Conservation (phyloP, 1,284 basidiomycete species). For the Puccinia sorghi region DNA sequence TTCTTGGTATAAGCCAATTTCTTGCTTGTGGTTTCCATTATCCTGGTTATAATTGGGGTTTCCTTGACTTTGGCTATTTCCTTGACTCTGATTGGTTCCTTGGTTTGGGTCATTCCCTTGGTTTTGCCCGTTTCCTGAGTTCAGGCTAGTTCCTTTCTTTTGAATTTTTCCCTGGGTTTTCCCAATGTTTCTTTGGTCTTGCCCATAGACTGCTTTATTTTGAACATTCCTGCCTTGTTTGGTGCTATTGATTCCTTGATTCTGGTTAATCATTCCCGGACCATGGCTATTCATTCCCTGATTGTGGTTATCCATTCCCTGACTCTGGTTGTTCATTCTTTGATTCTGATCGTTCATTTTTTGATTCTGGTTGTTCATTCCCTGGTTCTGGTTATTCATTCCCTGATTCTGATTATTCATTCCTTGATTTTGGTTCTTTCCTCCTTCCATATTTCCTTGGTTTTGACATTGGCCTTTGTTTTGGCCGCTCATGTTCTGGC, state of each 20-base stretch:
- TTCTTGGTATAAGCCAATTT: neutral
- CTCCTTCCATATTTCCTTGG: neutral
- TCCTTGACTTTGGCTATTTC: too few relatives aligned
- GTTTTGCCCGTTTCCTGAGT: too few relatives aligned
- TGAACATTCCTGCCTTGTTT: neutral
- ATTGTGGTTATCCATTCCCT: neutral
- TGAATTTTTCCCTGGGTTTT: too few relatives aligned
- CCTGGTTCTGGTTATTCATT: neutral
- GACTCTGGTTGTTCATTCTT: neutral
- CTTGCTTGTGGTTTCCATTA: neutral
- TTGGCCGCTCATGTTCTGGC: constrained; percentile 9
- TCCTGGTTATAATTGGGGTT: neutral
- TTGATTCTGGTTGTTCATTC: neutral
- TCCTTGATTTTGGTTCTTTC: neutral
- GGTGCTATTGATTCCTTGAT: neutral
- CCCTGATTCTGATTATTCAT: neutral
- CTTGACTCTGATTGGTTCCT: neutral
- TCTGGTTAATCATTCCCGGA: neutral
- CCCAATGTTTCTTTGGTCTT: neutral
- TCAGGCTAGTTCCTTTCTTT: too few relatives aligned
- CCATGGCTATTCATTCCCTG: neutral
- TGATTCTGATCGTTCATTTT: neutral
- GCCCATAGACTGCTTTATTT: neutral
- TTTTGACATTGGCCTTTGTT: neutral
- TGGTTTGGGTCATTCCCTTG: too few relatives aligned